Base-by-base conservation (phyloP, 208 protist genomes). In the Endotrypanum monterogeii region DNA sequence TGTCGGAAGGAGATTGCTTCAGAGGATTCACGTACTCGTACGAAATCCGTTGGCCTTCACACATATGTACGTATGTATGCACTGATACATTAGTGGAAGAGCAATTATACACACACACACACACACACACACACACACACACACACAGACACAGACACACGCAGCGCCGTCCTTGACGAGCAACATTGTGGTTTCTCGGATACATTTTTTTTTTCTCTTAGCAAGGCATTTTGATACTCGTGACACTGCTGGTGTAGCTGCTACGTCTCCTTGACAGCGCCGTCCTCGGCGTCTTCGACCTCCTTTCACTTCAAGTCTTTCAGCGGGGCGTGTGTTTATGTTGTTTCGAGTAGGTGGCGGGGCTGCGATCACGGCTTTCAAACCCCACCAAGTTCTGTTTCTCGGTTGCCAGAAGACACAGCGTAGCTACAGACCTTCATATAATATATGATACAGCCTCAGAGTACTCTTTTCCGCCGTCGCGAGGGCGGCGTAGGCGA, bases 401-500 rank as follows among this genome's bases (percentile, higher is more conserved):
- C 60, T 65, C 11, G 60, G 8, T 16, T 65, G 9, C 60, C 37
- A 65, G n/a, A n/a, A n/a, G n/a, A n/a, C 20, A 65, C 18, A 28
- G 60, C 60, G 37, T 48, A 48, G 3, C 41, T 46, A 46, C 9
- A 46, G 3, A 46, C 9, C 3, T 46, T 9, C 9, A 46, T 46
- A 46, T 46, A 14, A 0, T 48, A 48, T 18, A 62, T 62, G 28
- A 90, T 91, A 74, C 83, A 86, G 55, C 87, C 85, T 12, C 85
- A 91, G 55, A 94, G 90, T 67, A 88, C 85, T 0, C 79, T 94
- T 3, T 94, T 92, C 62, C 80, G 87, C 11, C 86, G 87, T 6
- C 84, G 71, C 41, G 73, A 84, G 30, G 63, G 55, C 23, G 65
- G 14, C 44, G 58, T 46, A 1, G 51, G 50, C 7, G 58, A 35